phyloP scores from a whole-genome alignment of 208 protist genomes.

The Leishmania major region DNA sequence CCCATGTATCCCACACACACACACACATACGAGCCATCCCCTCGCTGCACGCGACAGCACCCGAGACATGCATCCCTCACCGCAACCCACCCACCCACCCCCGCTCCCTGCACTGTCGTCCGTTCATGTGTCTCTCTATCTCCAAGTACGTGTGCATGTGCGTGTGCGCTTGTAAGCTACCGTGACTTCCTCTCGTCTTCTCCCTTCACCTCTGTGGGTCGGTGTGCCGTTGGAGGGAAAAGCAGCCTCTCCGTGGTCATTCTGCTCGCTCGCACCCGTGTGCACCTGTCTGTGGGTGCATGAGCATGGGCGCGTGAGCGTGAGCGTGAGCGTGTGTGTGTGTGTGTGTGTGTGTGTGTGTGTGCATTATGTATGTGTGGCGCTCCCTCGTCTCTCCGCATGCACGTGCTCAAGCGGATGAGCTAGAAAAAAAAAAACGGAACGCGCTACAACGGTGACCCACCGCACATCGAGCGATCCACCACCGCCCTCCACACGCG shows the following conservation, averaged over 20 bases:
- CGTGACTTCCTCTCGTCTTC: too few species aligned
- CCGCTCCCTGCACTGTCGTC: not conserved
- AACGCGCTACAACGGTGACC: too few species aligned
- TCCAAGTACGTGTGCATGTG: not conserved
- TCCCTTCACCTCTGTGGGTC: too few species aligned
- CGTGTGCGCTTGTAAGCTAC: not conserved
- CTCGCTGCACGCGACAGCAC: not conserved
- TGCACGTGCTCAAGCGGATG: not conserved
- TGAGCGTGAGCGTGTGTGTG: not conserved
- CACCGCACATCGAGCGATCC: not conserved
- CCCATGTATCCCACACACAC: not conserved
- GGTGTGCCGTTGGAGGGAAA: not conserved
- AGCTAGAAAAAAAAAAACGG: too few species aligned
- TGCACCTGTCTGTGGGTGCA: not conserved
- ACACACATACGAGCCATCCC: not conserved
- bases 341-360: not conserved
- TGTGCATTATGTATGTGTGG: too few species aligned
- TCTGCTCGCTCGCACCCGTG: not conserved
- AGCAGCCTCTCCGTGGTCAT: not conserved
- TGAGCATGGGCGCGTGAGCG: too few species aligned
- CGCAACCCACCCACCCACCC: not conserved
- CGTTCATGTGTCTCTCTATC: not conserved
- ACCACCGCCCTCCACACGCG: not conserved
- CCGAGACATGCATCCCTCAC: not conserved
- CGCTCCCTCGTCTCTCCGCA: not conserved